Percentiles rank a stretch among this genome's conserved stretches.
These are phyloP conservation scores for Baorangia bicolor DNA, from an alignment of 768 basidiomycete species.

Conservation along the genomic window DNA sequence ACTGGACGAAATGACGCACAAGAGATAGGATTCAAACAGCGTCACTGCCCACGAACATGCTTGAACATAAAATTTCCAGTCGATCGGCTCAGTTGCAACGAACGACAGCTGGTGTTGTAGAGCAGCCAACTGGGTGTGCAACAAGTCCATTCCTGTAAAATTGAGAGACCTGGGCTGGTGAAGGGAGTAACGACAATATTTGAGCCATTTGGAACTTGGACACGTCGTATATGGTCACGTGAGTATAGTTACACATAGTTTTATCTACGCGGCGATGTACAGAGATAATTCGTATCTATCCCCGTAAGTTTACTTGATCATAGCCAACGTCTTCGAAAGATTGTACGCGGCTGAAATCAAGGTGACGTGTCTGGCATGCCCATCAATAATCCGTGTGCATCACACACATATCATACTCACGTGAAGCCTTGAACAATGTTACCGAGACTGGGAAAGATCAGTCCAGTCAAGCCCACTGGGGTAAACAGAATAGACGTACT, in stretches of 20 bases:
- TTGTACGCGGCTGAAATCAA: constrained; percentile 85
- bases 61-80: constrained; percentile 85
- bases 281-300: neutral
- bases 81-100: constrained; percentile 66
- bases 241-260: neutral
- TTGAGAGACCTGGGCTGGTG: neutral
- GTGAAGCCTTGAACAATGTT: constrained; percentile 92
- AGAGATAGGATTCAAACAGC: constrained; percentile 83
- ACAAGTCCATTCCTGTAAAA: constrained; percentile 49
- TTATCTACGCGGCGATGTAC: too few relatives aligned
- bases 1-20: constrained; percentile 50
- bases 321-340: constrained; percentile 59
- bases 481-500: constrained; percentile 42
- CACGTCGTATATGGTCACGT: constrained; percentile 18
- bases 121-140: constrained; percentile 54
- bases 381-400: neutral
- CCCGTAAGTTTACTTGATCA: constrained; percentile 4
- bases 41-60: constrained; percentile 72
- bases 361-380: constrained; percentile 63
- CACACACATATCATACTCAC: constrained; percentile 43
- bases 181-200: neutral
- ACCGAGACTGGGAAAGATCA: constrained; percentile 52
- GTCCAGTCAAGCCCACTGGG: neutral
- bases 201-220: neutral
- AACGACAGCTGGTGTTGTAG: constrained; percentile 68